phyloP scores from a whole-genome alignment of 2,329 filamentous ascomycete species.

The Monosporascus cannonballus region DNA sequence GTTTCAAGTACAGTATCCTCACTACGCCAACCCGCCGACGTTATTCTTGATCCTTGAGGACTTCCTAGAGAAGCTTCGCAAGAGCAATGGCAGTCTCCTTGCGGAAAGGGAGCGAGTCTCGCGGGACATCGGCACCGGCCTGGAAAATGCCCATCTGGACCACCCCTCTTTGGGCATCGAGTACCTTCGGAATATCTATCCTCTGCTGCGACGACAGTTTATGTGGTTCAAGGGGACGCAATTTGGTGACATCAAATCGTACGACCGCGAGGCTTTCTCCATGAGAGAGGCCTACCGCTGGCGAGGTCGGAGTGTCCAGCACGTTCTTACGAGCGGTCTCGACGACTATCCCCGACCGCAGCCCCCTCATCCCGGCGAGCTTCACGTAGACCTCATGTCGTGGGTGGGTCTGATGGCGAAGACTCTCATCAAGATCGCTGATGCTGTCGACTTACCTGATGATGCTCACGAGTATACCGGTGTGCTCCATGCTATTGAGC shows the following conservation, averaged over 20 bases:
- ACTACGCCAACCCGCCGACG: constrained; percentile 95
- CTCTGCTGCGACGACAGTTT: constrained; percentile 81
- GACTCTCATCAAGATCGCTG: constrained; percentile 74
- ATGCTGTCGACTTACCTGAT: constrained; percentile 66
- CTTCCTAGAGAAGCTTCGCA: constrained; percentile 72
- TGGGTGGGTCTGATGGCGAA: constrained; percentile 98
- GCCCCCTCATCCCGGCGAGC: constrained; percentile 89
- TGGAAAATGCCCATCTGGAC: constrained; percentile 60
- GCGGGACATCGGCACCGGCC: constrained; percentile 29
- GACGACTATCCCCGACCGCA: constrained; percentile 95
- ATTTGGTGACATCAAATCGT: constrained; percentile 80
- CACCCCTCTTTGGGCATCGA: constrained; percentile 34
- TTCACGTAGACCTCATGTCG: constrained; percentile 89
- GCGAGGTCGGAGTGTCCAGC: constrained; percentile 80
- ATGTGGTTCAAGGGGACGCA: constrained; percentile 95
- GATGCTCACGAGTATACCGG: constrained; percentile 68
- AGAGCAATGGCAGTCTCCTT: constrained; percentile 41
- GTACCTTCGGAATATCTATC: constrained; percentile 34
- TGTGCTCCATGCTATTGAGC: constrained; percentile 69
- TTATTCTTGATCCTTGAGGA: constrained; percentile 83
- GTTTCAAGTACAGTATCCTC: constrained; percentile 93
- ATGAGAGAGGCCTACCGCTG: constrained; percentile 91
- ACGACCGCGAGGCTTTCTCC: constrained; percentile 83
- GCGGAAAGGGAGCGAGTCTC: constrained; percentile 37
- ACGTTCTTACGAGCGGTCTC: constrained; percentile 87